phyloP scores from a whole-genome alignment of 441 rosid genomes.

The Adansonia grandidieri region DNA sequence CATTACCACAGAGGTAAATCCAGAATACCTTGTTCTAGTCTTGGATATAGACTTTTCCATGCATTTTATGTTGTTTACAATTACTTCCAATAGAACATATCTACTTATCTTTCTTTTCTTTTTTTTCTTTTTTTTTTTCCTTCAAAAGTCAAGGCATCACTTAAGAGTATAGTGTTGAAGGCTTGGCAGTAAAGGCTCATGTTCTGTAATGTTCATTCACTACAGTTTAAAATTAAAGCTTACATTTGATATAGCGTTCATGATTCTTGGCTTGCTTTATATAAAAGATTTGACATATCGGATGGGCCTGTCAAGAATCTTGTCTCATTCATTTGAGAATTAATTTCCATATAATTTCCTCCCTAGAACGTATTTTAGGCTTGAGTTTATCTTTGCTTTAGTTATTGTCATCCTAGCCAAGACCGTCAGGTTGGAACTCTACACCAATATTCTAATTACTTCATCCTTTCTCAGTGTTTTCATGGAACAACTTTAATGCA shows the following conservation, averaged over 20 bases:
- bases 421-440: not conserved
- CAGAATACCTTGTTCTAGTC: slow-evolving; percentile 13
- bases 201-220: not conserved
- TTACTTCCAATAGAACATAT: slow-evolving; percentile 11
- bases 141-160: slow-evolving; percentile 5
- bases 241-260: not conserved
- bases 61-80: slow-evolving; percentile 3
- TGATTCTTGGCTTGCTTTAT: not conserved
- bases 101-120: no score
- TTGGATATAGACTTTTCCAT: not conserved
- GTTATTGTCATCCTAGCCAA: slow-evolving; percentile 7
- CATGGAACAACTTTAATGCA: not conserved
- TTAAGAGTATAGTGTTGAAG: slow-evolving; percentile 1
- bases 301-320: not conserved
- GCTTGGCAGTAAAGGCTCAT: not conserved
- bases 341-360: not conserved
- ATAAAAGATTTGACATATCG: not conserved
- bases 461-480: not conserved
- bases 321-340: not conserved
- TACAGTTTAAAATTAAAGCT: not conserved
- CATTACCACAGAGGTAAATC: slow-evolving; percentile 18
- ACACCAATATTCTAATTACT: not conserved
- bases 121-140: not conserved
- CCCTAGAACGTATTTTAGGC: not conserved
- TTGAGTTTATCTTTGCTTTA: slow-evolving; percentile 8